Conservation (phyloP, 192 early-diverging fungal species). For the Kappamyces sp. region DNA sequence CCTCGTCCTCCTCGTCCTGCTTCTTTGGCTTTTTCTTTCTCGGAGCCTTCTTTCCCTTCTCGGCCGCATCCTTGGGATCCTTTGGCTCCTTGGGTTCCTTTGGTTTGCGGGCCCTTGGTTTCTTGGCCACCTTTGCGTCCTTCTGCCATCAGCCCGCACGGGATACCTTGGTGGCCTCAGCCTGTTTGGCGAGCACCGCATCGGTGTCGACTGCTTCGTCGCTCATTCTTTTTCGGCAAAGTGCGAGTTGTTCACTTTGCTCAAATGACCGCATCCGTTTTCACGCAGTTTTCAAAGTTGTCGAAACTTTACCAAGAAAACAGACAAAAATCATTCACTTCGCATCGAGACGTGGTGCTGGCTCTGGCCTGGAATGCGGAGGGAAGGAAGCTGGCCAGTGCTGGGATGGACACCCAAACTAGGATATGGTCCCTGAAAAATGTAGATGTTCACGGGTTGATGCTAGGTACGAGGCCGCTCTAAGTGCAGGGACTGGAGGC, state of each 20-base stretch:
- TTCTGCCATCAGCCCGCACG: too few species aligned
- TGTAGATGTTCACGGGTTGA: not conserved
- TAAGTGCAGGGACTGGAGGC: slow-evolving; percentile 44
- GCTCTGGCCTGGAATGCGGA: slow-evolving; percentile 9
- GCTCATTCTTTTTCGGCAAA: too few species aligned
- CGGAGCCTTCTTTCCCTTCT: slow-evolving; percentile 6
- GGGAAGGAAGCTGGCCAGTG: slow-evolving; percentile 14
- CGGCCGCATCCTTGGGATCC: not conserved
- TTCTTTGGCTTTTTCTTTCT: slow-evolving; percentile 2
- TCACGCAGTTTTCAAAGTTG: too few species aligned
- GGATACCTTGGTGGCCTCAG: too few species aligned
- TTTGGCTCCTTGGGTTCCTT: not conserved
- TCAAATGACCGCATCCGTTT: too few species aligned
- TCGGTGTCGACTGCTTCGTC: too few species aligned
- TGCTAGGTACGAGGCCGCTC: not conserved
- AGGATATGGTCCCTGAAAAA: slow-evolving; percentile 12
- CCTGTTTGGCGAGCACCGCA: too few species aligned
- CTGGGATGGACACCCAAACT: slow-evolving; percentile 11
- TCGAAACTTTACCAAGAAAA: not conserved
- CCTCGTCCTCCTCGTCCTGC: slow-evolving; percentile 7
- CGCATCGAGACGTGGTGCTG: slow-evolving; percentile 14
- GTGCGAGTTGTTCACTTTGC: too few species aligned
- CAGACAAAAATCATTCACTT: not conserved
- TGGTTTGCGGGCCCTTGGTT: not conserved
- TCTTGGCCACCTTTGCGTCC: too few species aligned